Evolutionary conservation across 257 asterid genomes (phyloP).

Genomic region (Scutellaria baicalensis): DNA sequence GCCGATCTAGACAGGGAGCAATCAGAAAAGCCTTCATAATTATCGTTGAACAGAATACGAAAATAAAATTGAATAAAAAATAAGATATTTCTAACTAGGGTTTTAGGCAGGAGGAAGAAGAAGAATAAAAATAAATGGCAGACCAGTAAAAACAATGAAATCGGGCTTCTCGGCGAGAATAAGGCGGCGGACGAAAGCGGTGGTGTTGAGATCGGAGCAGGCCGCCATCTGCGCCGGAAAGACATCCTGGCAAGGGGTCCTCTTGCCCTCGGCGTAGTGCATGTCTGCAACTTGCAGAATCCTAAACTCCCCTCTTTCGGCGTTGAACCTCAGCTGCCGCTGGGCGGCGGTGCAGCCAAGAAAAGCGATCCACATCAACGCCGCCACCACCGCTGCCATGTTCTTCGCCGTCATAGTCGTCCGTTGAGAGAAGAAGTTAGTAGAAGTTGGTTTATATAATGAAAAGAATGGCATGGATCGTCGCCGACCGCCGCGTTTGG

Average conservation of each 20-base stretch:
- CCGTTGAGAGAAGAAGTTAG: too few relatives aligned
- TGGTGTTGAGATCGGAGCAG: slow-evolving; percentile 92
- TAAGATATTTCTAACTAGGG: too few relatives aligned
- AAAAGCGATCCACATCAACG: slow-evolving; percentile 14
- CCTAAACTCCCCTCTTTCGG: slow-evolving; percentile 58
- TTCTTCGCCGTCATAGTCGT: too few relatives aligned
- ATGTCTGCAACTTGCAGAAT: slow-evolving; percentile 93
- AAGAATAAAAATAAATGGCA: too few relatives aligned
- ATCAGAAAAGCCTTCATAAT: too few relatives aligned
- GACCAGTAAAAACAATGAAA: slow-evolving; percentile 33
- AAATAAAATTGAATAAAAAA: too few relatives aligned
- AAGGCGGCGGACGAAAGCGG: slow-evolving; percentile 66
- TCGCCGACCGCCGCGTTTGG: too few relatives aligned
- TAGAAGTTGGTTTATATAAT: too few relatives aligned
- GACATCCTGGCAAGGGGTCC: slow-evolving; percentile 64
- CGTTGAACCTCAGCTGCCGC: slow-evolving; percentile 51
- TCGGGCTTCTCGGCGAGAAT: slow-evolving; percentile 74
- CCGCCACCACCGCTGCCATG: background rate
- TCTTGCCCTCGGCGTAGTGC: slow-evolving; percentile 75
- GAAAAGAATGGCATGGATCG: background rate
- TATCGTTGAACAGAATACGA: too few relatives aligned
- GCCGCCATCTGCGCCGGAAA: slow-evolving; percentile 46
- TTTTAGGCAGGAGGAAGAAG: too few relatives aligned
- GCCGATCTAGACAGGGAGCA: background rate
- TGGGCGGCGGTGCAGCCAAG: slow-evolving; percentile 17